A percentile compares a stretch with the other conserved stretches of the same genome.
These are phyloP conservation scores for Tricholoma matsutake DNA, from an alignment of 768 basidiomycete genomes.

Conservation along the genomic window DNA sequence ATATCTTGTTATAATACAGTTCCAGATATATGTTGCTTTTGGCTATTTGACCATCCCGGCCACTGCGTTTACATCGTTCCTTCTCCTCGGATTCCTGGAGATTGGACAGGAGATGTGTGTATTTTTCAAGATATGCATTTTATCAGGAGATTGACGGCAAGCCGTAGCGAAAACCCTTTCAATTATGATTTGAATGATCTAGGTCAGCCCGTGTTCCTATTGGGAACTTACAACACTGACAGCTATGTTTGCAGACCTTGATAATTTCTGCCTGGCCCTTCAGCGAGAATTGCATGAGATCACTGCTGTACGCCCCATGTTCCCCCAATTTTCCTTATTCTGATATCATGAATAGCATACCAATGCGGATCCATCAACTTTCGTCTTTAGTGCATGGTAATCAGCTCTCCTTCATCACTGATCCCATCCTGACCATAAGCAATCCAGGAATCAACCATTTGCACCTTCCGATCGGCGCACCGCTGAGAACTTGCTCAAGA, in stretches of 20 bases:
- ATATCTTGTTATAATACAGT: conserved; percentile 28
- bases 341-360: conserved; percentile 43
- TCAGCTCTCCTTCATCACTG: not conserved
- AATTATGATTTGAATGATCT: conserved; percentile 67
- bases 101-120: conserved; percentile 64
- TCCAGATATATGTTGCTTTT: conserved; percentile 45
- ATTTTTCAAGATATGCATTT: not conserved
- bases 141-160: conserved; percentile 1
- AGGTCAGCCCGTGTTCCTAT: conserved; percentile 32
- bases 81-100: conserved; percentile 64
- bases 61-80: conserved; percentile 60
- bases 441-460: conserved; percentile 61
- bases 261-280: conserved; percentile 64
- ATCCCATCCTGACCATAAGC: not conserved
- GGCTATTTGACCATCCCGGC: conserved; percentile 53
- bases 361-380: conserved; percentile 46
- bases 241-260: conserved; percentile 44
- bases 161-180: conserved; percentile 59
- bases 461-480: conserved; percentile 58
- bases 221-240: not conserved
- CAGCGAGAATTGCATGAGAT: conserved; percentile 71
- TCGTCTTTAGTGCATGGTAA: conserved; percentile 48
- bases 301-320: conserved; percentile 50
- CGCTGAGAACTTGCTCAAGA: conserved; percentile 48
- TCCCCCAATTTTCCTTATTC: conserved; percentile 1